Evolutionary conservation across 805 yeast genomes (phyloP), one percentile per base, ranked within the genome.

Genomic region (Hanseniaspora valbyensis): DNA sequence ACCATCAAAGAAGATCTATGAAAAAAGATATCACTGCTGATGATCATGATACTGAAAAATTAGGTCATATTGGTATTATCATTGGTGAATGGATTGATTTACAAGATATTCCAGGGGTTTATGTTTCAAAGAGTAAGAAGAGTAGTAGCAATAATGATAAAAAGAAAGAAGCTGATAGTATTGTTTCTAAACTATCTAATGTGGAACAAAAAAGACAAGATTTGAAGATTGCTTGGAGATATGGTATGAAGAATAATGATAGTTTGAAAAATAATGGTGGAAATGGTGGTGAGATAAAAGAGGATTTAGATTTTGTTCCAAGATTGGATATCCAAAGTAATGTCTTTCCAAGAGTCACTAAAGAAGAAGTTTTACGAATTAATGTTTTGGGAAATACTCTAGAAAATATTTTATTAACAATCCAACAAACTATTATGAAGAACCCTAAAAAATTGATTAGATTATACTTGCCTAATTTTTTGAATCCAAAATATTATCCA

Each of bases 161-260:
- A 18, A 39, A 32, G 14, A 30, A 30, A 2, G 36, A 36, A 25
- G 40, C 41, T 19, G 51, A 48, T 18, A 48, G 51, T 16, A 48
- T 48, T 54, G 32, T 52, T 21, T 53, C 52, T 46, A 54, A 12
- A 36, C 53, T 34, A 46, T 53, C 40, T 13, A 42, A 40, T 24
- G 44, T 48, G 32, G 51, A 59, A 57, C 12, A 61, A 28, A 41
- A 40, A 12, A 37, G 43, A 51, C 46, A 66, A 5, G 85, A 81
- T 55, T 68, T 89, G 73, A 84, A 81, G 61, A 89, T 89, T 57
- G 96, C 97, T 1, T 89, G 97, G 97, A 75, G 96, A 59, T 89
- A 89, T 60, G 92, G 90, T 0, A 66, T 70, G 49, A 69, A 69
- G 22, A 68, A 69, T 44, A 66, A 65, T 40, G 33, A 38, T 2